phyloP scores from a whole-genome alignment of 495 filamentous ascomycete species.

The Elasticomyces elasticus region DNA sequence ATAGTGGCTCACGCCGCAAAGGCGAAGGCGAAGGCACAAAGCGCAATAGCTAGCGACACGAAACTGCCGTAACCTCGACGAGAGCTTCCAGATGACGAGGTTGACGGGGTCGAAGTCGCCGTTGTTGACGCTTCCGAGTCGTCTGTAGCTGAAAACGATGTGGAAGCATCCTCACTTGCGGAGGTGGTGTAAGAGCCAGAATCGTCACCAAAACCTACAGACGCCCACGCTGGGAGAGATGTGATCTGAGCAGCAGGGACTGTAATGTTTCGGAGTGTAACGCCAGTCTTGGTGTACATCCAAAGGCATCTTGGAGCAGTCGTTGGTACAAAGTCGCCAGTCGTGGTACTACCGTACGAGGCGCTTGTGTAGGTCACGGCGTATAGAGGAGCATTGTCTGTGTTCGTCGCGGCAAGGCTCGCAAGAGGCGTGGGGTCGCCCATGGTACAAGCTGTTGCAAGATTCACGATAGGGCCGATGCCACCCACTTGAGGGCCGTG shows the following conservation, averaged over 20 bases:
- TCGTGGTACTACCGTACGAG: not conserved
- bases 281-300: conserved; percentile 1
- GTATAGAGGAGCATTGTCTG: not conserved
- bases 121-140: not conserved
- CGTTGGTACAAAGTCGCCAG: not conserved
- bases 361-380: not conserved
- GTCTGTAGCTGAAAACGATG: not conserved
- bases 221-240: not conserved
- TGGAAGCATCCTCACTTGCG: not conserved
- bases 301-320: not conserved
- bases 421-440: not conserved
- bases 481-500: not conserved
- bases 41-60: not conserved
- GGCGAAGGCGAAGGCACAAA: no score
- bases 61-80: not conserved
- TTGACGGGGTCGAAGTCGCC: not conserved
- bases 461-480: not conserved
- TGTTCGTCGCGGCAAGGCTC: not conserved
- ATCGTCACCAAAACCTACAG: not conserved
- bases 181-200: not conserved
- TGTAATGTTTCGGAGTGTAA: not conserved
- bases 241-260: not conserved
- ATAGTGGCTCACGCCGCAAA: no score
- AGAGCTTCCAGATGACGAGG: not conserved
- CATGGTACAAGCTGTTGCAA: not conserved